Evolutionary conservation across 768 basidiomycete species (phyloP), one percentile per base, ranked within the genome.

Genomic region (Tephrocybe sp.): DNA sequence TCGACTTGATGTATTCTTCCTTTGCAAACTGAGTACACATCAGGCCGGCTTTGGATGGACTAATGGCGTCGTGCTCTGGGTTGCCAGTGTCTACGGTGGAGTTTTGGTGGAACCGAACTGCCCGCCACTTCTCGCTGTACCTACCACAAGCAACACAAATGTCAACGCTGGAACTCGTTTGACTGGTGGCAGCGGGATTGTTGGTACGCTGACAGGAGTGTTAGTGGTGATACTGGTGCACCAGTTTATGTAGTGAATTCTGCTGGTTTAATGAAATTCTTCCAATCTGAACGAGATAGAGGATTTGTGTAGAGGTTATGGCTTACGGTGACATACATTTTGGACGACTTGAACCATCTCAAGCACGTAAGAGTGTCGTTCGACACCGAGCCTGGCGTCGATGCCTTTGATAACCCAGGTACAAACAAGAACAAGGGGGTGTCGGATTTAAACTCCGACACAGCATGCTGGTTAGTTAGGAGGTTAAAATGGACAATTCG

Each of bases 31-130:
- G n/a, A n/a, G n/a, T n/a, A n/a, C n/a, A n/a, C 38, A 52, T 10
- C 60, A 79, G 78, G 86, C 83, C 12, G 90, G 90, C 18, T 93
- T 93, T 62, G 90, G 91, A 15, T 94, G 92, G 91, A 92, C 90
- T 36, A 93, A 93, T 59, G 90, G 90, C 17, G 89, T 85, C 8
- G 63, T 83, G 47, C 77, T 93, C 33, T 92, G 87, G 85, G 72
- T 88, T 18, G 84, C 88, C 17, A 80, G 78, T 55, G 77, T 73
- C 39, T 90, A 85, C 59, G 90, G 88, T 0, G 43, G 72, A 1
- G 64, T 79, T 11, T 74, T 93, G 38, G 78, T 73, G 41, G 67
- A 75, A 1, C 91, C 90, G 0, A 51, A 71, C 26, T 93, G 91
- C 59, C 91, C 91, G 0, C 59, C 58, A 43, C 59, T 76, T 28